Evolutionary conservation across 1,284 basidiomycete species (phyloP).

Genomic region (Cronartium ribicola): DNA sequence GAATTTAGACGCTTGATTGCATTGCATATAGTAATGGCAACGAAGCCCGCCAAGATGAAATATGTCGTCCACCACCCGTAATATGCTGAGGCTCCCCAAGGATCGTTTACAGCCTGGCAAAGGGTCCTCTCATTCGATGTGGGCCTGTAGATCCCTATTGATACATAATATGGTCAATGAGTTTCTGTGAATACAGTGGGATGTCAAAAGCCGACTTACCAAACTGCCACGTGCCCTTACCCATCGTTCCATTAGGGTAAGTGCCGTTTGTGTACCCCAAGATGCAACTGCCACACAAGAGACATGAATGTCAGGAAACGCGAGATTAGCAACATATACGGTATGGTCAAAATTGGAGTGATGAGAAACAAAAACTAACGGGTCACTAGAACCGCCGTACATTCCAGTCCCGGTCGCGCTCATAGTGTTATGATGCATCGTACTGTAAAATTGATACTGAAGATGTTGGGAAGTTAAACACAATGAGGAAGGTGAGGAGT

Average conservation of each 20-base stretch:
- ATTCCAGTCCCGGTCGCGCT: background rate
- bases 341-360: no score
- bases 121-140: slow-evolving; percentile 8
- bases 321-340: background rate
- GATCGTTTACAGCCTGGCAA: slow-evolving; percentile 36
- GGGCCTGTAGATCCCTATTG: background rate
- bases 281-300: slow-evolving; percentile 23
- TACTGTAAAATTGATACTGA: no score
- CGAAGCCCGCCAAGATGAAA: slow-evolving; percentile 22
- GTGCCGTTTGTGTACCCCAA: slow-evolving; percentile 36
- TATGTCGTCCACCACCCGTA: slow-evolving; percentile 41
- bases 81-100: slow-evolving; percentile 17
- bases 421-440: no score
- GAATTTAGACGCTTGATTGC: slow-evolving; percentile 32
- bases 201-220: slow-evolving; percentile 30
- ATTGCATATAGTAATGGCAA: slow-evolving; percentile 20
- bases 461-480: no score
- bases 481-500: no score
- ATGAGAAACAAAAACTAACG: slow-evolving; percentile 17
- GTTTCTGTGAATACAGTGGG: background rate
- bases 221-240: slow-evolving; percentile 28
- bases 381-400: slow-evolving; percentile 38
- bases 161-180: slow-evolving; percentile 16
- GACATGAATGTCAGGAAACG: background rate
- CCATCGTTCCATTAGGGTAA: slow-evolving; percentile 39